Evolutionary conservation across 176 grass and related monocot genomes (phyloP).

Genomic region (Poa annua): DNA sequence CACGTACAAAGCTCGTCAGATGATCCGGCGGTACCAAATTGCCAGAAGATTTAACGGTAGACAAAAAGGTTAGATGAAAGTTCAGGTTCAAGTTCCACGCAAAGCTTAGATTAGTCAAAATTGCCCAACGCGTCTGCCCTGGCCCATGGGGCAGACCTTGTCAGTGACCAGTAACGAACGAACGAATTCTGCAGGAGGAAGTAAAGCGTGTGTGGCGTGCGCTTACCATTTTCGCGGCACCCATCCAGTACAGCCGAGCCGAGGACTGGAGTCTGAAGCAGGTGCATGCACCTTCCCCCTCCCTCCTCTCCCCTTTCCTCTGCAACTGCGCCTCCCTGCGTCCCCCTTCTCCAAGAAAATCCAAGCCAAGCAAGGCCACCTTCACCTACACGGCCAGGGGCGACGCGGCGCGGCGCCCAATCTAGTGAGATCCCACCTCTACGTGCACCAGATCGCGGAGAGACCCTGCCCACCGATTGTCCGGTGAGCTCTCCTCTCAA

Average conservation of each 20-base stretch:
- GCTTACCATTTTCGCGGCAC: slow-evolving; percentile 37
- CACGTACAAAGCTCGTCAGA: too few species aligned
- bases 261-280: neutral
- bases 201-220: slow-evolving; percentile 22
- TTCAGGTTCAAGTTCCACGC: too few species aligned
- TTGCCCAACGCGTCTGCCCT: too few species aligned
- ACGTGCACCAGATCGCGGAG: slow-evolving; percentile 4
- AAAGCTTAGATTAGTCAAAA: too few species aligned
- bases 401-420: slow-evolving; percentile 5
- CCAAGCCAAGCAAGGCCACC: neutral
- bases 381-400: slow-evolving; percentile 8
- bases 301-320: slow-evolving; percentile 6
- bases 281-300: slow-evolving; percentile 69
- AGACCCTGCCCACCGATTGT: slow-evolving; percentile 1
- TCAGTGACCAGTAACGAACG: neutral
- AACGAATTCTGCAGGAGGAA: slow-evolving; percentile 9
- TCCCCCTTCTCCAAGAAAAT: too few species aligned
- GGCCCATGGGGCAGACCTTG: too few species aligned
- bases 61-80: too few species aligned
- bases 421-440: slow-evolving; percentile 7
- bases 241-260: neutral
- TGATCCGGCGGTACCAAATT: too few species aligned
- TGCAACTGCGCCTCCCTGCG: slow-evolving; percentile 27
- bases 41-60: too few species aligned
- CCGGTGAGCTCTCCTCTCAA: slow-evolving; percentile 27